Conservation (phyloP, 768 basidiomycete genomes). For the Erythrobasidium yunnanense region DNA sequence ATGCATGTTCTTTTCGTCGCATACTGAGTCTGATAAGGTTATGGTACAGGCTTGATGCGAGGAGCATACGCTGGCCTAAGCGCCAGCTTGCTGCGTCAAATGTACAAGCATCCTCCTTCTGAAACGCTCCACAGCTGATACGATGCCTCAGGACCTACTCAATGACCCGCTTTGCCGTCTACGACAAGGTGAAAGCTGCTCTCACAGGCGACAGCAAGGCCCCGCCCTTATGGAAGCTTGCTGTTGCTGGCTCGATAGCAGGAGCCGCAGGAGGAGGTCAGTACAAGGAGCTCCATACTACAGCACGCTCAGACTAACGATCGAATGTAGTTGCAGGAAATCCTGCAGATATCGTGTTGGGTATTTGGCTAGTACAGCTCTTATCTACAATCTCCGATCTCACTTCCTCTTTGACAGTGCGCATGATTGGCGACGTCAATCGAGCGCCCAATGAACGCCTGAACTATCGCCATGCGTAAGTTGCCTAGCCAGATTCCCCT, state of each 20-base stretch:
- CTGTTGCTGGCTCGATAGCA: conserved; percentile 29
- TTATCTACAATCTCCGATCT: not conserved
- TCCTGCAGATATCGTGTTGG: conserved; percentile 35
- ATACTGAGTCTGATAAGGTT: not conserved
- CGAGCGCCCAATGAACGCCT: conserved; percentile 26
- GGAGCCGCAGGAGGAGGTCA: conserved; percentile 34
- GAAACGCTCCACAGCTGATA: no score
- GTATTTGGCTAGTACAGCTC: not conserved
- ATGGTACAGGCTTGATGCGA: conserved; percentile 28
- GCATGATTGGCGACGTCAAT: conserved; percentile 36
- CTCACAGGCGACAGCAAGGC: not conserved
- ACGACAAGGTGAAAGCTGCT: conserved; percentile 35
- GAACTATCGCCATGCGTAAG: conserved; percentile 36
- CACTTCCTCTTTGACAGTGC: conserved; percentile 25
- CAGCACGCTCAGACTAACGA: not conserved
- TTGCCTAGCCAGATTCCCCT: not conserved
- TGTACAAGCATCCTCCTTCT: no score
- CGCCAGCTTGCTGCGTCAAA: conserved; percentile 36
- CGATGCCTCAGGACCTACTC: conserved; percentile 27
- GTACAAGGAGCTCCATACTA: not conserved
- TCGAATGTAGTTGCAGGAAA: conserved; percentile 33
- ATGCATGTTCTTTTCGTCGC: not conserved
- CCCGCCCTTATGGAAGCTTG: conserved; percentile 31
- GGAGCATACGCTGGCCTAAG: conserved; percentile 37
- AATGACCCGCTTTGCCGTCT: conserved; percentile 35